Evolutionary conservation across 2,329 filamentous ascomycete genomes (phyloP), one percentile per base, ranked within the genome.

Genomic region (Madurella fahalii): DNA sequence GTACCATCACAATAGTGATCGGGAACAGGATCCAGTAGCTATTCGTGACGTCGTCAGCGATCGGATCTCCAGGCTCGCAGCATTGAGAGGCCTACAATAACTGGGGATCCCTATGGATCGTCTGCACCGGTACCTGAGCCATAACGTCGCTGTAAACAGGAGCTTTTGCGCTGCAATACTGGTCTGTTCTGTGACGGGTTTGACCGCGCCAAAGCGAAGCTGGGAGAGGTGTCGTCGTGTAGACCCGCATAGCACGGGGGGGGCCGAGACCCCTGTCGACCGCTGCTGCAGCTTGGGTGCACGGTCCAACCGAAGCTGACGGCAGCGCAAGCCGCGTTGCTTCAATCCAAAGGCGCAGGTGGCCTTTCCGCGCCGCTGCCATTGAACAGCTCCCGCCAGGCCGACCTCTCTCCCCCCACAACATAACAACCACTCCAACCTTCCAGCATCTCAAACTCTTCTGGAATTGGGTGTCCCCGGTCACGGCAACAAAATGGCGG

Each of bases 21-120:
- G 94, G 94, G 60, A 96, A 86, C 57, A 99, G 81, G 74, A 99
- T 99, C 94, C 94, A 99, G 80, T 96, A 97, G 77, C 94, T 99
- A 67, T 52, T 57, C 17, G 48, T 40, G 43, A 50, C 63, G 40
- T 64, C 59, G 57, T 59, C 42, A 61, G 47, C 42, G 37, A 17
- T 40, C 51, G 42, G 9, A 2, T 8, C 7, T 44, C 30, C 7
- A 5, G 16, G n/a, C 13, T 17, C 25, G 7, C 9, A 20, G 18
- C 13, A 37, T 25, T 46, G 62, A 50, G 53, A 63, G 50, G 73
- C 89, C 69, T 78, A 97, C 94, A 99, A 96, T 62, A 99, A 80
- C 75, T 96, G 92, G 68, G 94, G 93, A 87, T 99, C 95, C 83
- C 94, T 77, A 77, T 95, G 89, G 83, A 99, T 96, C 78, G 91